Base-by-base conservation (phyloP, 1,284 basidiomycete genomes). In the Malassezia arunalokei region DNA sequence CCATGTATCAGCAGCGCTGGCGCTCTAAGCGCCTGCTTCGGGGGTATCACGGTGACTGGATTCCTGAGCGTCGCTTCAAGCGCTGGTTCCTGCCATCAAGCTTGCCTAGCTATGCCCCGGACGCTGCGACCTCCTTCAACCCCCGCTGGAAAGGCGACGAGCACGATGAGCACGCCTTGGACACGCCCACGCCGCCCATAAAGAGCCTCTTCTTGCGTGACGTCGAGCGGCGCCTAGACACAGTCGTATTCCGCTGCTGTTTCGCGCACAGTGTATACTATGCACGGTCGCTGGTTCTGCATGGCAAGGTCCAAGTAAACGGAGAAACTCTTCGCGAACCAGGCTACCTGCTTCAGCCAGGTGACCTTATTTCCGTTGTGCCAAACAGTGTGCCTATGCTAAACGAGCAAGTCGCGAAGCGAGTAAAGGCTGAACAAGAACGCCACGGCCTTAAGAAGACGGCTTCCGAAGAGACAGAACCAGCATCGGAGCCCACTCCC, bases 11-110 rank as follows among this genome's bases (percentile, higher is more conserved):
- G 75, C 86, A 95, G 71, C 84, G 91, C 37, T 96, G 89, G 87
- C 78, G 78, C 24, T 81, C 87, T 14, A 96, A 95, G 75, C 80
- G 83, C n/a, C 81, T 91, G 57, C 80, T 89, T 30, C 83, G 91
- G 53, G 90, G 83, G 4, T 98, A 98, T 78, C 92, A 98, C 73
- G 91, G 91, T 37, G 91, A 98, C 79, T 86, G 82, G 75, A 89
- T 96, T 58, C 83, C 84, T 50, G 88, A 92, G 76, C 86, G 84
- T 66, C 82, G 83, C 38, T 96, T 96, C 81, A 91, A 92, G 74
- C 82, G 86, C 47, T 92, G 89, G 86, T 96, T 89, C 74, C 80
- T 98, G 20, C 92, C 92, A 8, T 78, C 81, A 52, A 83, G 81
- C 0, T 78, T 98, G 11, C 91, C 92, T 0, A 85, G 87, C 62